Evolutionary conservation across 176 grass and related monocot species (phyloP), one percentile per base, ranked within the genome.

Genomic region (Rhynchospora pubera): DNA sequence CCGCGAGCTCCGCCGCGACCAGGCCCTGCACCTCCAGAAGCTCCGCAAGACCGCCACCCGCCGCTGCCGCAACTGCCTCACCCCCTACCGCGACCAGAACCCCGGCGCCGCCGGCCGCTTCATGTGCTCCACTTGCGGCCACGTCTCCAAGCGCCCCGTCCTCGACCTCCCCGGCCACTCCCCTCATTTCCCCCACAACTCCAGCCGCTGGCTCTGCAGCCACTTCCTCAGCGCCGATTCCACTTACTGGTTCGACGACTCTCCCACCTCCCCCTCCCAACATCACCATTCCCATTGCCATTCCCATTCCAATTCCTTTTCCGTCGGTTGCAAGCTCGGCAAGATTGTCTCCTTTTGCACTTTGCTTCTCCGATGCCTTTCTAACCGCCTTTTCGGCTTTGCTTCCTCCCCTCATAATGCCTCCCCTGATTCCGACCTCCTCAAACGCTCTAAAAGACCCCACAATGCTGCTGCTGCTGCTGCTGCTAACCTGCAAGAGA

Each of bases 51-150:
- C 85, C 5, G 95, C 95, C 14, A 98, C 90, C 4, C 80, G 95
- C 2, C 83, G 95, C 61, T 98, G 95, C 83, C 90, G 95, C 65
- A 98, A 98, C 81, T 98, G 95, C 85, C 90, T 75, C 84, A 88
- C 87, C 24, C 95, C 95, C 1, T 98, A 98, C 75, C 75, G 87
- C n/a, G 92, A 98, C 74, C 95, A 98, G 88, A 98, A 98, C 78
- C 95, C 95, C 0, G 92, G 90, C 0, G 92, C 90, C 0, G 92
- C 87, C 0, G 95, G 92, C 4, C 91, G 91, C 65, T 98, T 94
- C 89, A 98, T 94, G 95, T 98, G 95, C 87, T 92, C 95, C 0
- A 94, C 86, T 57, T 98, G 95, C 15, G 95, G 95, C 21, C 95
- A 94, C 9, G 70, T 98, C 18, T 98, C 95, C 50, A 98, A 91